These are phyloP conservation scores for Schoenoplectus triqueter DNA, from an alignment of 202 grass and related monocot species.

Conservation along the genomic window DNA sequence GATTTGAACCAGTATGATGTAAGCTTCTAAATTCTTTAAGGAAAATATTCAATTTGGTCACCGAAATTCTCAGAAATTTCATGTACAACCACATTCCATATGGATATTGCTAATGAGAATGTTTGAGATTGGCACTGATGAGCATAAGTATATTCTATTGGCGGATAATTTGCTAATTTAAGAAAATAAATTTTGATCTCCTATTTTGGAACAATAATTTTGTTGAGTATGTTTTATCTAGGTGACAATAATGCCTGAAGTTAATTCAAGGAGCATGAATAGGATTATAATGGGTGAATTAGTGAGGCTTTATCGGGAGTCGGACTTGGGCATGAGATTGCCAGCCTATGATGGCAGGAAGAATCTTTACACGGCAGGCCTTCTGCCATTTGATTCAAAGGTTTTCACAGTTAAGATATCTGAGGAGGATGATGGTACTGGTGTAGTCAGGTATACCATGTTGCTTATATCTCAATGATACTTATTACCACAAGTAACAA, in stretches of 20 bases:
- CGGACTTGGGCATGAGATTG: slow-evolving; percentile 79
- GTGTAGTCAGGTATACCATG: slow-evolving; percentile 50
- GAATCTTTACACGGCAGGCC: slow-evolving; percentile 92
- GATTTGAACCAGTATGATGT: slow-evolving; percentile 99
- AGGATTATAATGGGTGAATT: slow-evolving; percentile 88
- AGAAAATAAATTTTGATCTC: not conserved
- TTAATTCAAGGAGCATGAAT: slow-evolving; percentile 79
- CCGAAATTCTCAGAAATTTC: not conserved
- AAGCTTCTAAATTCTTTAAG: slow-evolving; percentile 38
- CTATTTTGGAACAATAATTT: not conserved
- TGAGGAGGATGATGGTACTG: slow-evolving; percentile 67
- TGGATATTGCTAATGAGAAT: not conserved
- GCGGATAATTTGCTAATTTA: not conserved
- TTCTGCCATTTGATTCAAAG: slow-evolving; percentile 73
- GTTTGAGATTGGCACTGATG: slow-evolving; percentile 22
- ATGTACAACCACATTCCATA: not conserved
- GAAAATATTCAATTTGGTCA: not conserved
- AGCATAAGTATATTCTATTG: not conserved
- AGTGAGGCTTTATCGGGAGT: slow-evolving; percentile 76
- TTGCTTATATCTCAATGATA: not conserved
- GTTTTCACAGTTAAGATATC: slow-evolving; percentile 81
- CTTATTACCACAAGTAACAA: slow-evolving; percentile 11
- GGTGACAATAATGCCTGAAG: slow-evolving; percentile 93
- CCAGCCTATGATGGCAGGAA: slow-evolving; percentile 98
- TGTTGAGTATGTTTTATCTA: slow-evolving; percentile 37